These are phyloP conservation scores for Nicotiana tomentosiformis DNA, from an alignment of 257 asterid genomes.

Conservation along the genomic window DNA sequence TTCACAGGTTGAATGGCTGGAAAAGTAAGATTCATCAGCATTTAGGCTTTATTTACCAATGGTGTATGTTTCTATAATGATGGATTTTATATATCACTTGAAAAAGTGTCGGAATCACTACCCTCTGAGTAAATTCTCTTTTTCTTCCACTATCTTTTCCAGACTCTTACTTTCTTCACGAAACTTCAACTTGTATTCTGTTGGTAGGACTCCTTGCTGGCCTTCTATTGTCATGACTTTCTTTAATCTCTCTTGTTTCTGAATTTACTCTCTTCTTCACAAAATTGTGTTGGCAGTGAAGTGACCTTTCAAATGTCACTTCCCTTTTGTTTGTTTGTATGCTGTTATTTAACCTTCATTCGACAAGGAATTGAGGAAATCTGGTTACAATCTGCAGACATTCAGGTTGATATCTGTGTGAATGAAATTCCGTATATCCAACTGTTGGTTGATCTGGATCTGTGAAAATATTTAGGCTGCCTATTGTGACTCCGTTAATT, in stretches of 20 bases:
- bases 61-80: background rate
- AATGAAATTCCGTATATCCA: background rate
- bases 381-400: background rate
- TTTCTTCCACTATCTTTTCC: background rate
- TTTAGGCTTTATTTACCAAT: background rate
- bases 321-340: background rate
- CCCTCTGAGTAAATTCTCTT: background rate
- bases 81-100: background rate
- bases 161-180: background rate
- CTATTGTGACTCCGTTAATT: background rate
- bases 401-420: background rate
- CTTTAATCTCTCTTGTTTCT: background rate
- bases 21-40: constrained; percentile 5
- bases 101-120: background rate
- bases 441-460: background rate
- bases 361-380: background rate
- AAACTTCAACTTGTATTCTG: background rate
- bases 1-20: constrained; percentile 3
- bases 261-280: background rate
- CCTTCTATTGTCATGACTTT: background rate
- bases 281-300: background rate
- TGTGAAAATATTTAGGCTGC: background rate
- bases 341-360: background rate
- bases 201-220: background rate
- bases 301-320: background rate